Conservation (phyloP, 768 basidiomycete species). For the Neoboletus magnificus region DNA sequence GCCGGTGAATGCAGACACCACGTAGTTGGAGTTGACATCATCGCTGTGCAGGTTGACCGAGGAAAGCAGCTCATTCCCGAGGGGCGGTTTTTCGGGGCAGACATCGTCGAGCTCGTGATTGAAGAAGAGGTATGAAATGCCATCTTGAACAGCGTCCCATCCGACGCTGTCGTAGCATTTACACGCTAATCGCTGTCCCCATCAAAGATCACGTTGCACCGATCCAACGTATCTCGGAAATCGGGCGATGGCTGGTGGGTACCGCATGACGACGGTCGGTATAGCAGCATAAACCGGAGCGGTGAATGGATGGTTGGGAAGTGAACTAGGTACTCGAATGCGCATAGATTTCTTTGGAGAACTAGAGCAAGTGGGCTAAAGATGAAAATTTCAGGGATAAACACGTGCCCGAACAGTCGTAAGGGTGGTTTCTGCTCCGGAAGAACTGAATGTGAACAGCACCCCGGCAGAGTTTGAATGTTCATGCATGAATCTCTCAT, state of each 20-base stretch:
- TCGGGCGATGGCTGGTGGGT: conserved; percentile 10
- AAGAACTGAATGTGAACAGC: conserved; percentile 10
- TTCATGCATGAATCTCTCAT: background rate
- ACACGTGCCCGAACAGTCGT: conserved; percentile 1
- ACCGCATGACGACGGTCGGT: conserved; percentile 9
- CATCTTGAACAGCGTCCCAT: background rate
- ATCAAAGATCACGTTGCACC: conserved; percentile 7
- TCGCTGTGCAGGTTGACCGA: conserved; percentile 8
- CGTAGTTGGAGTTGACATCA: conserved; percentile 4
- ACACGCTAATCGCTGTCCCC: conserved; percentile 7
- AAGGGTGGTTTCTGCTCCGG: conserved; percentile 5
- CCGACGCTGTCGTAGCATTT: conserved; percentile 2
- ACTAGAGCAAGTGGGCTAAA: conserved; percentile 6
- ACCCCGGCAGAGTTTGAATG: background rate
- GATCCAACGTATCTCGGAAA: conserved; percentile 16
- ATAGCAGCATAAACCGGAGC: background rate
- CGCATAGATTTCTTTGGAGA: conserved; percentile 5
- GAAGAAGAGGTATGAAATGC: background rate
- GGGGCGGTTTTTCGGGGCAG: conserved; percentile 2
- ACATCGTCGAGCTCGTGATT: conserved; percentile 5
- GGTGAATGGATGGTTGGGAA: background rate
- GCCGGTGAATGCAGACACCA: conserved; percentile 2
- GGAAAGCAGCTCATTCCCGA: conserved; percentile 2
- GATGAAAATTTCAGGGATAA: conserved; percentile 10
- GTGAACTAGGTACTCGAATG: background rate